Conservation (phyloP, 2,329 filamentous ascomycete species). For the Aspergillus bombycis region DNA sequence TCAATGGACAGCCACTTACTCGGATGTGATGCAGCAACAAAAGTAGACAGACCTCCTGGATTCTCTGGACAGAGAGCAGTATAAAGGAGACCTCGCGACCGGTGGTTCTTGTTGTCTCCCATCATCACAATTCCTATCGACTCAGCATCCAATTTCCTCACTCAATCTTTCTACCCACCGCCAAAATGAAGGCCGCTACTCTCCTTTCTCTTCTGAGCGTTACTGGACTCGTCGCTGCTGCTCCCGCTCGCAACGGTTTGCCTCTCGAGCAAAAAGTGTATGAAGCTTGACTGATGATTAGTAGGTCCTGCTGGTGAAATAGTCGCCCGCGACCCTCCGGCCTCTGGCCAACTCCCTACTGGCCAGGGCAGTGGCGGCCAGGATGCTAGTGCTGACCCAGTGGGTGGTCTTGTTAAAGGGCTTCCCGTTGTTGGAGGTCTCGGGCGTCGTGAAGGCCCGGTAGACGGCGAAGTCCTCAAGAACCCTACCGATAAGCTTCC, state of each 20-base stretch:
- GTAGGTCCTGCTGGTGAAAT: background rate
- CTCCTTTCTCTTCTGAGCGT: constrained; percentile 10
- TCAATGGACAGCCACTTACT: background rate
- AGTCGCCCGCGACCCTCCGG: background rate
- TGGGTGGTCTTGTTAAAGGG: too few relatives aligned
- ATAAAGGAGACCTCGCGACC: background rate
- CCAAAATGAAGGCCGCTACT: constrained; percentile 11
- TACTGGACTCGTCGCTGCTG: constrained; percentile 6
- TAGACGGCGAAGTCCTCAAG: too few relatives aligned
- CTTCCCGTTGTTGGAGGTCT: too few relatives aligned
- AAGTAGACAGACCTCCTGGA: background rate
- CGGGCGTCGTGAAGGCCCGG: too few relatives aligned
- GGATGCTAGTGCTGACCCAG: too few relatives aligned
- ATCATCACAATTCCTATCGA: background rate
- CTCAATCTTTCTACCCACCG: background rate
- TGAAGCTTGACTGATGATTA: background rate
- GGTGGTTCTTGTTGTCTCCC: background rate
- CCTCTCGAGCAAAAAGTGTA: too few relatives aligned
- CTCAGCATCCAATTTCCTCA: background rate
- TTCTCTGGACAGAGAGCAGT: background rate
- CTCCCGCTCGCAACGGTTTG: background rate
- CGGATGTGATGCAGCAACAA: background rate
- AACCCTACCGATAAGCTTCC: too few relatives aligned
- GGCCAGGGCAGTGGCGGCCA: background rate
- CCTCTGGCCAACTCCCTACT: background rate